Evolutionary conservation across 192 early-diverging fungal genomes (phyloP).

Genomic region (Fimicolochytrium jonesii): DNA sequence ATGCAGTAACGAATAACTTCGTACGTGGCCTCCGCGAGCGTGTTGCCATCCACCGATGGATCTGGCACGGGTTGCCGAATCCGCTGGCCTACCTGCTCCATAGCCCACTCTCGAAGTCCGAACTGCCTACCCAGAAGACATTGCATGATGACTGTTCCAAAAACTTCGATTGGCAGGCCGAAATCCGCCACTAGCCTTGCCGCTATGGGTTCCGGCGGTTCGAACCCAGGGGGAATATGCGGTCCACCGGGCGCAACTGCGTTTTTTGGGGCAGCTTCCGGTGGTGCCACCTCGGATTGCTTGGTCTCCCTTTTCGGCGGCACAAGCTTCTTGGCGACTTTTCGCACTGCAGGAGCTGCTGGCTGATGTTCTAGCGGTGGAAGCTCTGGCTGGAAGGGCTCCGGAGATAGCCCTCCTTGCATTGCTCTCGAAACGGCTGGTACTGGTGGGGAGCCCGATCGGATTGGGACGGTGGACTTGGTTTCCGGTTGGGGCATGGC

Average conservation of each 20-base stretch:
- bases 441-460: constrained; percentile 15
- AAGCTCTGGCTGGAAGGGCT: too few species aligned
- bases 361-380: too few species aligned
- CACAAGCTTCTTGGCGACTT: too few species aligned
- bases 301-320: too few species aligned
- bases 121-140: constrained; percentile 51
- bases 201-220: constrained; percentile 33
- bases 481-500: neutral
- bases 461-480: neutral
- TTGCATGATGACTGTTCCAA: constrained; percentile 39
- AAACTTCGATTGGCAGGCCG: constrained; percentile 42
- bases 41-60: constrained; percentile 30
- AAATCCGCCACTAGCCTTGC: constrained; percentile 22
- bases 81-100: constrained; percentile 43
- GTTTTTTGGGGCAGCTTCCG: too few species aligned
- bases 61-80: constrained; percentile 23
- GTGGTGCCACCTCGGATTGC: too few species aligned
- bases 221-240: constrained; percentile 23
- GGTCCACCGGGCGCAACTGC: too few species aligned
- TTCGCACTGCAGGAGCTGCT: too few species aligned
- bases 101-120: constrained; percentile 47
- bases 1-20: constrained; percentile 44
- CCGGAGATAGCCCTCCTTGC: too few species aligned
- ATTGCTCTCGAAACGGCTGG: neutral
- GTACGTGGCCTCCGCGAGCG: constrained; percentile 46